Evolutionary conservation across 1,284 basidiomycete species (phyloP), one percentile per base, ranked within the genome.

Genomic region (Ustilago vetiveriae): DNA sequence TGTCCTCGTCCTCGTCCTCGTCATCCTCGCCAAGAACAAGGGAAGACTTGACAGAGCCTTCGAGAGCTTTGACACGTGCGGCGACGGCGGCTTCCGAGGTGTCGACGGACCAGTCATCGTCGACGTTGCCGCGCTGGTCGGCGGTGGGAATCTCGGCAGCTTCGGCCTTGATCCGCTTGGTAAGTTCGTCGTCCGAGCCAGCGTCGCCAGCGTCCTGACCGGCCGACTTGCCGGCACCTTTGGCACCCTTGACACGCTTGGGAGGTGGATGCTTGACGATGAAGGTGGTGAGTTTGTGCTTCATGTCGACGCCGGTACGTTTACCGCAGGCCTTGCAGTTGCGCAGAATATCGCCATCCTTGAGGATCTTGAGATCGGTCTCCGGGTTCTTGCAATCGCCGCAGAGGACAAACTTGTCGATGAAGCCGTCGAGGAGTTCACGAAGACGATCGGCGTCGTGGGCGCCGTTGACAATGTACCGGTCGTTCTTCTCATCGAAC

Each of bases 301-400:
- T 87, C 93, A 97, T 98, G 83, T 98, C 94, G 69, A 98, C 88
- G 46, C 86, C 88, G 33, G 91, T 94, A 74, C 92, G 89, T 80
- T 94, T 89, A 48, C 95, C 95, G 79, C 95, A 99, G 4, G 95
- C 96, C 85, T 98, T 98, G 87, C 95, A 99, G 84, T 98, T 94
- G 66, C 94, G 88, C 74, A 91, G 88, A 82, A 98, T 95, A 80
- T 97, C 94, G 43, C 78, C 79, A 57, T 86, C 87, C 83, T 92
- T 93, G 80, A 91, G 88, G 82, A 98, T 89, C 84, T 94, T 85
- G 48, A 98, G 88, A 80, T 98, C 95, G 37, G 96, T 99, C 85
- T 99, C 96, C 22, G 96, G 96, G 83, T 99, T 99, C 86, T 98
- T 98, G 90, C 96, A 99, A 36, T 90, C 88, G 69, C 90, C 90